phyloP scores from a whole-genome alignment of 192 early-diverging fungal species.

The Coemansia sp. region DNA sequence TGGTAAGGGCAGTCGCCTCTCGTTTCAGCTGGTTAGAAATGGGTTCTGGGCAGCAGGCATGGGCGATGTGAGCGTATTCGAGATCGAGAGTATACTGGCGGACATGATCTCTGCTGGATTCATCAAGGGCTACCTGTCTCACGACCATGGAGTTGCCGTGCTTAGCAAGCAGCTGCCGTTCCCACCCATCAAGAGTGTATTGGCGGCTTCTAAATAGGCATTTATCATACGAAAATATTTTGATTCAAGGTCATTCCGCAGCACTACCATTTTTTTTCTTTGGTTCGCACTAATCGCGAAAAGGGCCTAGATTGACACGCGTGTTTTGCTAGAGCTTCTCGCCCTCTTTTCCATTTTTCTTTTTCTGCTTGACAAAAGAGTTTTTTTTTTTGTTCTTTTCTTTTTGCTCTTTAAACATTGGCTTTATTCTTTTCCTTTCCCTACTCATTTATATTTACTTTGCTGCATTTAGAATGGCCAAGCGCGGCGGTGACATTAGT shows the following conservation, averaged over 20 bases:
- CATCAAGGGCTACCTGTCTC: slow-evolving; percentile 86
- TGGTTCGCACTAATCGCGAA: not conserved
- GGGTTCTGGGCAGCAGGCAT: slow-evolving; percentile 68
- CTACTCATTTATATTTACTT: not conserved
- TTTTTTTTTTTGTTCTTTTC: not conserved
- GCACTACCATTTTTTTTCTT: not conserved
- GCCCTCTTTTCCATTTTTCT: not conserved
- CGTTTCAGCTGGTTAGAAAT: slow-evolving; percentile 62
- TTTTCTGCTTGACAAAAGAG: not conserved
- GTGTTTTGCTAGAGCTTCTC: not conserved
- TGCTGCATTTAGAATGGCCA: slow-evolving; percentile 24
- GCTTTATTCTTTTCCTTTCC: not conserved
- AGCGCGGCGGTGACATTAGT: slow-evolving; percentile 28
- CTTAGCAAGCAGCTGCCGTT: slow-evolving; percentile 79
- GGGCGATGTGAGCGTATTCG: slow-evolving; percentile 59
- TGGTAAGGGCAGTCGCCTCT: slow-evolving; percentile 61
- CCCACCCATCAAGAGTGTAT: slow-evolving; percentile 50
- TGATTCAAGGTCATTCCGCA: slow-evolving; percentile 6
- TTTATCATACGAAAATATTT: not conserved
- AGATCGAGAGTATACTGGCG: slow-evolving; percentile 87
- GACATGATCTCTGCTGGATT: slow-evolving; percentile 87
- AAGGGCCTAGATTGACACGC: not conserved
- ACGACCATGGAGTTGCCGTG: slow-evolving; percentile 76
- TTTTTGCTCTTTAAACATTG: not conserved
- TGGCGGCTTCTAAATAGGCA: slow-evolving; percentile 1